Conservation (phyloP, 495 filamentous ascomycete genomes). For the Pseudomonodictys pantanalensis region DNA sequence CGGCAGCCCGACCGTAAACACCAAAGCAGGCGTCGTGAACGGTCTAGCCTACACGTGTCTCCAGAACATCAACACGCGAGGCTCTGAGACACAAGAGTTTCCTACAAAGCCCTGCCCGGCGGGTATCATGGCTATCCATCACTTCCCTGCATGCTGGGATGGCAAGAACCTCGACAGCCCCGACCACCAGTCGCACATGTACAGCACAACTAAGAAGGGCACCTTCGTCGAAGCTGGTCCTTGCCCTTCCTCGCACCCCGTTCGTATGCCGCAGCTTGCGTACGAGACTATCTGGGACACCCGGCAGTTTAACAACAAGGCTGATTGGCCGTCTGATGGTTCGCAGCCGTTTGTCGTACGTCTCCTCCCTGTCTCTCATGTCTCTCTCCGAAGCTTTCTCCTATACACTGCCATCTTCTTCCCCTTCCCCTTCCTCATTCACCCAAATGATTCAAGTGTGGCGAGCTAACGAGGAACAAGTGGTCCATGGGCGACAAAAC, state of each 20-base stretch:
- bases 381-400: no score
- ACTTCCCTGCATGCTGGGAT: constrained; percentile 37
- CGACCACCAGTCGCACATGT: constrained; percentile 30
- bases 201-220: constrained; percentile 22
- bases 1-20: constrained; percentile 21
- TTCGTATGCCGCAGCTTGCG: constrained; percentile 29
- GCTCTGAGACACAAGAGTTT: constrained; percentile 23
- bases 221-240: constrained; percentile 29
- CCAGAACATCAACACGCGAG: constrained; percentile 29
- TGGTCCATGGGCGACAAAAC: no score
- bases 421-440: no score
- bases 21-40: constrained; percentile 13
- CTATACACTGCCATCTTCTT: no score
- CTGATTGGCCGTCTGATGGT: constrained; percentile 32
- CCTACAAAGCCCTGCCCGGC: constrained; percentile 31
- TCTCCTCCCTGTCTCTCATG: no score
- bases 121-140: constrained; percentile 34
- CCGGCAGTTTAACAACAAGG: constrained; percentile 29
- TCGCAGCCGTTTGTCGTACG: constrained; percentile 34
- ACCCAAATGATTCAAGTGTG: no score
- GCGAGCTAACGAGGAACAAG: no score
- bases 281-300: constrained; percentile 36
- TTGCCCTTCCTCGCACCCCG: constrained; percentile 31
- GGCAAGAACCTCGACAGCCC: constrained; percentile 33
- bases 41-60: constrained; percentile 32